Base-by-base conservation (phyloP, 2,329 filamentous ascomycete species). In the Chaetomiaceae sp. region DNA sequence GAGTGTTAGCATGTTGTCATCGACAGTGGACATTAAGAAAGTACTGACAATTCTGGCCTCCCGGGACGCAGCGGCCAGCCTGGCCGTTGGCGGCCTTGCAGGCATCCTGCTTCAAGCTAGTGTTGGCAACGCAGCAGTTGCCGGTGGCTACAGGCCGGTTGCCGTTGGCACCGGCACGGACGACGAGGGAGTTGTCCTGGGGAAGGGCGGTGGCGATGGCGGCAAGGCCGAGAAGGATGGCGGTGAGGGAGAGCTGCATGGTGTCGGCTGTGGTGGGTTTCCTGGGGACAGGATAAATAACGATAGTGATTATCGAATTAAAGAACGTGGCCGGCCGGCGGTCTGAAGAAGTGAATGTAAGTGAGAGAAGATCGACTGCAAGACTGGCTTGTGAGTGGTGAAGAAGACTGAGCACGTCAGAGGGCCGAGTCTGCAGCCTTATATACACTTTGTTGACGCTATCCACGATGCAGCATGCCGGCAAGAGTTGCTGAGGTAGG, bases 81-180 rank as follows among this genome's bases (percentile, higher is more conserved):
- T 60, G 50, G 45, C 64, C 64, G 50, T 63, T 62, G 45, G 60
- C 56, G 18, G 46, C 41, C 3, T 38, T 56, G 60, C 65, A 67
- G 41, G 62, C 50, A 50, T 67, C 65, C 53, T 67, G 61, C 62
- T 67, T 67, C 35, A 66, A 50, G 48, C 49, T 62, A 4, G 58
- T 63, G 50, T 60, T 60, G 49, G 61, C 57, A 14, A 65, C 58
- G 52, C 65, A 67, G 60, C 65, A 67, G 27, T 52, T 51, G 30
- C 65, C 65, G 24, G 36, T 56, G 24, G 65, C 61, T 11, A 65
- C 60, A 12, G 64, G 64, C 14, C 65, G 59, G 56, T 60, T 58
- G 34, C 43, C 56, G 57, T 67, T 53, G 65, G 63, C 38, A 59
- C 61, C 29, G 56, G 55, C 19, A 49, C 46, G 41, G 62, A 45